Evolutionary conservation across 164 flowering plant species (phyloP), one percentile per base, ranked within the genome.

Genomic region (Piper betle): DNA sequence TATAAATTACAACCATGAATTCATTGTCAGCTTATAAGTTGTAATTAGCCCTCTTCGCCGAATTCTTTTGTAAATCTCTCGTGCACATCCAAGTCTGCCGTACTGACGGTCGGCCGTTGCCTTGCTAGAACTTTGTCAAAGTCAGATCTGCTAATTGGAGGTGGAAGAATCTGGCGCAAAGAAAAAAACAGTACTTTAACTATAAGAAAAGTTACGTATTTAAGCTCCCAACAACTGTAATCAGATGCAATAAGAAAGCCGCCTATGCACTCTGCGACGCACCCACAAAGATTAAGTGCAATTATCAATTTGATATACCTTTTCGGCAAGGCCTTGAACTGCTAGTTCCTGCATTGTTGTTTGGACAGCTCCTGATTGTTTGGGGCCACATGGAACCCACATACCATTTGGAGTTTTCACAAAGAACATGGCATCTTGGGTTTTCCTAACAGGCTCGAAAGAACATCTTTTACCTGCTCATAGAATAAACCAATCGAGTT

Each of bases 361-460:
- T 77, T 88, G 99, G 64, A 88, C 75, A 59, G 96, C 96, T 75
- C 90, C 96, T 1, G 66, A 81, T 59, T 88, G 91, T 80, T 83
- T 94, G 50, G 99, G 91, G 55, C 99, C 99, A 79, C 99, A 94
- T 4, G 97, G 99, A 33, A 86, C 64, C 97, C 96, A 91, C 82
- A 73, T 76, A 59, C 69, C 91, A 72, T 79, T 64, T 52, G 80
- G 48, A 13, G 78, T 79, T 77, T 83, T 80, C 37, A 78, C 52
- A 60, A 94, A 94, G 71, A 77, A 94, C 93, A 85, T 88, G 46
- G 99, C 99, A 79, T 94, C 99, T 71, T 94, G 96, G 33, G 99
- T 91, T 78, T 94, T 94, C 16, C 97, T 95, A 57, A 94, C 94
- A 46, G 97, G 98, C 71, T 93, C 97, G 71, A 90, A n/a, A 93